Percentiles rank a stretch among this genome's conserved stretches.
These are phyloP conservation scores for Edaphochlamys debaryana DNA, from an alignment of 139 green algal genomes.

Conservation along the genomic window DNA sequence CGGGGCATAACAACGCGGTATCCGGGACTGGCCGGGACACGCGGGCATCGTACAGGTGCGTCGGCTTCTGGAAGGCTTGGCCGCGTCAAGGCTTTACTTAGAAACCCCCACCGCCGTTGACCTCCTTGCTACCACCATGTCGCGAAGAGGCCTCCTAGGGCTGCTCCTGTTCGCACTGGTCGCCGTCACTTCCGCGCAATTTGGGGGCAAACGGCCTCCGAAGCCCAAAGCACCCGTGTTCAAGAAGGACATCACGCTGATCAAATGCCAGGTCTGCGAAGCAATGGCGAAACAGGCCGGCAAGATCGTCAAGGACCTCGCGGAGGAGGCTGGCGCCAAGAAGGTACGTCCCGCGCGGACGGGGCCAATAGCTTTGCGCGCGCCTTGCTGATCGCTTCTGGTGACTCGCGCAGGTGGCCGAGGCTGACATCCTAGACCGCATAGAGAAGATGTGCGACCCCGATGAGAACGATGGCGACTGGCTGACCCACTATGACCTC, in stretches of 20 bases:
- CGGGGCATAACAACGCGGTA: too few species aligned
- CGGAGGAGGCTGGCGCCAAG: slow-evolving; percentile 21
- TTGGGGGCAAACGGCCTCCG: background rate
- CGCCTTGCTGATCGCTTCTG: too few species aligned
- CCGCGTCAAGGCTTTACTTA: too few species aligned
- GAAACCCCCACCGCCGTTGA: too few species aligned
- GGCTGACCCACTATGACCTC: slow-evolving; percentile 82
- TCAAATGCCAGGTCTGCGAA: slow-evolving; percentile 54
- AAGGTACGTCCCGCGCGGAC: background rate
- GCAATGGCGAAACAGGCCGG: slow-evolving; percentile 51
- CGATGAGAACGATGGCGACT: slow-evolving; percentile 74
- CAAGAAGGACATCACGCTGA: slow-evolving; percentile 45
- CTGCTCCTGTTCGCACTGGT: background rate
- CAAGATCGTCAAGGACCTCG: slow-evolving; percentile 14
- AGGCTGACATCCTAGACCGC: slow-evolving; percentile 73
- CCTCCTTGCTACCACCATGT: background rate
- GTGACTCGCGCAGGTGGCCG: slow-evolving; percentile 57
- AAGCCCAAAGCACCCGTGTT: slow-evolving; percentile 38
- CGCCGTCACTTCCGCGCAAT: slow-evolving; percentile 2
- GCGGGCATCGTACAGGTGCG: too few species aligned
- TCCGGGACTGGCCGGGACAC: too few species aligned
- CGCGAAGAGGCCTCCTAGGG: background rate
- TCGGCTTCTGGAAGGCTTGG: too few species aligned
- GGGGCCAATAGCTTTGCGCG: background rate
- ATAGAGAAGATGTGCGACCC: slow-evolving; percentile 80